Conservation (phyloP, 257 asterid species). For the Lithospermum erythrorhizon region DNA sequence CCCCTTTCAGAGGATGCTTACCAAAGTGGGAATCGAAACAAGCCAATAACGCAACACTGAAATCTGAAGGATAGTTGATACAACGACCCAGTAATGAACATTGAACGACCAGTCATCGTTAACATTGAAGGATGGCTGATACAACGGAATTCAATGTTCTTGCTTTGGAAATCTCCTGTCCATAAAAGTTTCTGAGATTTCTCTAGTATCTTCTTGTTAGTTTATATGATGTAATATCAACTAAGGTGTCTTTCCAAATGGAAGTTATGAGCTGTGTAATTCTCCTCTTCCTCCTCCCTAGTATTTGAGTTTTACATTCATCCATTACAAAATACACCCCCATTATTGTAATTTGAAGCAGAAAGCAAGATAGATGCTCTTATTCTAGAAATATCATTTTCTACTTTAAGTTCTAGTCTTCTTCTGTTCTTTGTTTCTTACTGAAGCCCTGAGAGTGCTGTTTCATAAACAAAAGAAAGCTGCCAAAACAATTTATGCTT, state of each 20-base stretch:
- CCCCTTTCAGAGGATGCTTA: constrained; percentile 69
- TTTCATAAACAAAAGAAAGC: too few relatives aligned
- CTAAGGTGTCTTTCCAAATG: constrained; percentile 14
- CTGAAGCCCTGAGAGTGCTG: too few relatives aligned
- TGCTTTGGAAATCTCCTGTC: constrained; percentile 3
- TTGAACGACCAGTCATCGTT: constrained; percentile 32
- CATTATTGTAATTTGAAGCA: not conserved
- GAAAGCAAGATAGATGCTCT: too few relatives aligned
- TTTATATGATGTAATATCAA: constrained; percentile 10
- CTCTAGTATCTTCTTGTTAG: constrained; percentile 8
- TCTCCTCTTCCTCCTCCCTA: constrained; percentile 8
- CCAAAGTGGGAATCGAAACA: constrained; percentile 55
- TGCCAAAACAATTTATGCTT: too few relatives aligned
- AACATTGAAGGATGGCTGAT: constrained; percentile 40
- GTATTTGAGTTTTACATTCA: not conserved
- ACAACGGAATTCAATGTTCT: not conserved
- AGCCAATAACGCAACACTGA: constrained; percentile 22
- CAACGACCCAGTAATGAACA: too few relatives aligned
- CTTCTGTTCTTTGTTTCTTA: too few relatives aligned
- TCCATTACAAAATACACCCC: not conserved
- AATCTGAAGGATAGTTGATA: too few relatives aligned
- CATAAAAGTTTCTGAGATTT: constrained; percentile 4
- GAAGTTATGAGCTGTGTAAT: constrained; percentile 11
- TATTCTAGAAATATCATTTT: too few relatives aligned
- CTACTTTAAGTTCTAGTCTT: too few relatives aligned